Conservation (phyloP, 352 stramenopile genomes). For the Phytophthora pseudosyringae region DNA sequence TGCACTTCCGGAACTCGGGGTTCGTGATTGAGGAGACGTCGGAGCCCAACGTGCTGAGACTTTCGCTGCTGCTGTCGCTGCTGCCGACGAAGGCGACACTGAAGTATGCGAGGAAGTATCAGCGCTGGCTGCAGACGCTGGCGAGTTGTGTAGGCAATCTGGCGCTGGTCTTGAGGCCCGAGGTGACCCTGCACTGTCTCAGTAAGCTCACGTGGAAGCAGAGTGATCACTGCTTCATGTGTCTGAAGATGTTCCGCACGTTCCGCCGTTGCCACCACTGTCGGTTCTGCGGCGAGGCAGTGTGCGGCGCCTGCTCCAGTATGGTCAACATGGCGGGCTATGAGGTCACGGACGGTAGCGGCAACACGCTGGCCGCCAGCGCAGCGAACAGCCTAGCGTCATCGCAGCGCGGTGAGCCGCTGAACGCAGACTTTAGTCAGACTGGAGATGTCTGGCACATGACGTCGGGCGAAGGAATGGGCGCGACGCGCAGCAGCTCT, state of each 20-base stretch:
- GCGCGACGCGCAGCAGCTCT: constrained; percentile 14
- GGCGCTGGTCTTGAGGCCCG: constrained; percentile 20
- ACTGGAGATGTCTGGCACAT: constrained; percentile 35
- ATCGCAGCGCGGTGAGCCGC: constrained; percentile 15
- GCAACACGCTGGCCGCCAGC: constrained; percentile 28
- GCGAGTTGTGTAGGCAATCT: constrained; percentile 49
- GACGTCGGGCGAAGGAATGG: constrained; percentile 12
- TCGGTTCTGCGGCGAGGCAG: constrained; percentile 72
- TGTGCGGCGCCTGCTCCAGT: constrained; percentile 70
- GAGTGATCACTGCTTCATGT: constrained; percentile 73
- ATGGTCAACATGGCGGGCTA: constrained; percentile 58
- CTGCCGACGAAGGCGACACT: constrained; percentile 45
- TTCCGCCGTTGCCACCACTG: constrained; percentile 81
- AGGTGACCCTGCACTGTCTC: constrained; percentile 43
- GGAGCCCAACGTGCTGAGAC: constrained; percentile 38
- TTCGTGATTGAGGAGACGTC: constrained; percentile 65
- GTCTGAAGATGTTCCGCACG: constrained; percentile 71
- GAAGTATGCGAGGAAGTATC: constrained; percentile 43
- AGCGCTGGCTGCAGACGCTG: constrained; percentile 40
- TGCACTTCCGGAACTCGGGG: constrained; percentile 55
- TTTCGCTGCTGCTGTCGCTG: constrained; percentile 58
- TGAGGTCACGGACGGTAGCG: constrained; percentile 37
- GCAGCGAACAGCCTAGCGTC: constrained; percentile 14
- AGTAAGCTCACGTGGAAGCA: constrained; percentile 61
- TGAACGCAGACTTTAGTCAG: constrained; percentile 31